Conservation (phyloP, 768 basidiomycete species). For the Lactifluus pinguis region DNA sequence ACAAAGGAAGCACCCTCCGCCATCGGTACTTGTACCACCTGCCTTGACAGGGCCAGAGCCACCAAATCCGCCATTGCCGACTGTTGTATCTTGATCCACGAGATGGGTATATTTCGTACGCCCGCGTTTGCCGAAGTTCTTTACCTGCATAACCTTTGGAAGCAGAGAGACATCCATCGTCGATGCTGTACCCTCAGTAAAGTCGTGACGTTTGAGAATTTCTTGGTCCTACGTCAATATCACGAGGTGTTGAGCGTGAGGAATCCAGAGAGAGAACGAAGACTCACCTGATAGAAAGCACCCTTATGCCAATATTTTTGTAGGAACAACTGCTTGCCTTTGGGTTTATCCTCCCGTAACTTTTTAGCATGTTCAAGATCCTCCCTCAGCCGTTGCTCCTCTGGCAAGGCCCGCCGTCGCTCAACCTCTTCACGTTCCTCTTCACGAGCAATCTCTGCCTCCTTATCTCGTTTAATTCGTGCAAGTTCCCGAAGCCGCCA, state of each 20-base stretch:
- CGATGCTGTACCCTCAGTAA: constrained; percentile 81
- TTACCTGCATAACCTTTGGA: constrained; percentile 95
- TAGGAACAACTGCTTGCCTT: constrained; percentile 85
- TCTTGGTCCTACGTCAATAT: constrained; percentile 62
- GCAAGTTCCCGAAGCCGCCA: constrained; percentile 92
- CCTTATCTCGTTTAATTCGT: constrained; percentile 92
- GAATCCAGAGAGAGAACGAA: neutral
- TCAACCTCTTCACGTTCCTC: constrained; percentile 88
- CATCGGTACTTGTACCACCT: constrained; percentile 46
- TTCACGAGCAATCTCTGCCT: constrained; percentile 72
- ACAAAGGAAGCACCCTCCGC: constrained; percentile 82
- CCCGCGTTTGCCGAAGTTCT: constrained; percentile 87
- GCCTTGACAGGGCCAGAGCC: constrained; percentile 44
- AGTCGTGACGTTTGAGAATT: constrained; percentile 76
- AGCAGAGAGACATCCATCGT: constrained; percentile 81
- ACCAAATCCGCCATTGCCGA: constrained; percentile 52
- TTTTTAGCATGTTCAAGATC: constrained; percentile 83
- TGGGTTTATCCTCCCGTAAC: constrained; percentile 77
- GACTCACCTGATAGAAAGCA: constrained; percentile 87
- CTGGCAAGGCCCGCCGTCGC: constrained; percentile 82
- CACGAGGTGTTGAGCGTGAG: neutral
- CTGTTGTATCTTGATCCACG: constrained; percentile 88
- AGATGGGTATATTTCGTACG: constrained; percentile 96
- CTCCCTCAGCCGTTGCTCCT: constrained; percentile 86
- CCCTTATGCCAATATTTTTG: constrained; percentile 99